These are phyloP conservation scores for Tulasnella sp. DNA, from an alignment of 768 basidiomycete genomes.

Conservation along the genomic window DNA sequence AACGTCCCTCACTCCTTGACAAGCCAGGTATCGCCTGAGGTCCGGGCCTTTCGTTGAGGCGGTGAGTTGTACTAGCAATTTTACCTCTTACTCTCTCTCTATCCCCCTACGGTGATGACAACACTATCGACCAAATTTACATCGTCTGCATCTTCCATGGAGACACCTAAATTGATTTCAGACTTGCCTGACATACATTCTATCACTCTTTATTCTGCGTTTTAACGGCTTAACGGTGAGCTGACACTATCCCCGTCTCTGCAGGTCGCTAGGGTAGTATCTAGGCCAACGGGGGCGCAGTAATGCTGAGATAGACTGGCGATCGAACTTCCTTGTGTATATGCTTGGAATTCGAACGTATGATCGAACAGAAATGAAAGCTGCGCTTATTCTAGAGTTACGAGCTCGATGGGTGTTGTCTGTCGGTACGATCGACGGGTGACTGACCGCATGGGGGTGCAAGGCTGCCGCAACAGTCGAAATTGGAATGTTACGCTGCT, in stretches of 20 bases:
- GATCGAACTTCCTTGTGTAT: neutral
- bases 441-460: too few species aligned
- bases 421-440: too few species aligned
- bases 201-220: neutral
- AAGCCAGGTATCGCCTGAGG: neutral
- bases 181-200: neutral
- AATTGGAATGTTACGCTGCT: too few species aligned
- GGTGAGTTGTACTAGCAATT: neutral
- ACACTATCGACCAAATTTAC: neutral
- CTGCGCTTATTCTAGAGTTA: too few species aligned
- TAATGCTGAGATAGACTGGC: neutral
- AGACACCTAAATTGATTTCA: neutral
- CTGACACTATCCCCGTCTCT: neutral
- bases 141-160: neutral
- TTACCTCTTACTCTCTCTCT: neutral
- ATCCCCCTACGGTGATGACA: neutral
- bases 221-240: neutral
- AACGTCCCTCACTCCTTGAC: too few species aligned
- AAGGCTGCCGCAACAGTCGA: too few species aligned
- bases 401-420: too few species aligned
- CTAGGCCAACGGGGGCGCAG: neutral
- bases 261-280: neutral
- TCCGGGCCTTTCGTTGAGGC: neutral
- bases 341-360: neutral
- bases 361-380: too few species aligned